A percentile compares a stretch with the other conserved stretches of the same genome.
These are phyloP conservation scores for Globisporangium paddicum DNA, from an alignment of 352 stramenopile species.

Conservation along the genomic window DNA sequence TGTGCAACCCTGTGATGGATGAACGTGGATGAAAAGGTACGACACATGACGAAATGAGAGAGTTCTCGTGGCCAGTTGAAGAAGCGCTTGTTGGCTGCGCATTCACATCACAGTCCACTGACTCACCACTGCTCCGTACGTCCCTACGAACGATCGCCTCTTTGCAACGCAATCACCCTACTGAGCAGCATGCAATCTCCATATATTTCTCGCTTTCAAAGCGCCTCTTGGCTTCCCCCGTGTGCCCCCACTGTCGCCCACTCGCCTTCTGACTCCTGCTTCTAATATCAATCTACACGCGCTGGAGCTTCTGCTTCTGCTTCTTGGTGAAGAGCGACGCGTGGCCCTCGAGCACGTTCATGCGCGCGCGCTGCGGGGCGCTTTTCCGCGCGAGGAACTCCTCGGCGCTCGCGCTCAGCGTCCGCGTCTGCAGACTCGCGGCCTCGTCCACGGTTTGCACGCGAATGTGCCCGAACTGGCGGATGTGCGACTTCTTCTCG, in stretches of 20 bases:
- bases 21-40: not conserved
- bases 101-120: no score
- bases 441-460: constrained; percentile 63
- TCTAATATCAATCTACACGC: not conserved
- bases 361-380: constrained; percentile 50
- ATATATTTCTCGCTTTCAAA: not conserved
- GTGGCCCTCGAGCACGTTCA: constrained; percentile 70
- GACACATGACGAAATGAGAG: not conserved
- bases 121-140: no score
- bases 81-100: not conserved
- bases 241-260: not conserved
- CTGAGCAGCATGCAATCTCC: not conserved
- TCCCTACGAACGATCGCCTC: no score
- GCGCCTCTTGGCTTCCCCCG: not conserved
- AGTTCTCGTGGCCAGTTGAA: not conserved
- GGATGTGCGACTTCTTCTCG: constrained; percentile 62
- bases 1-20: not conserved
- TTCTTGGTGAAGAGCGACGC: constrained; percentile 68
- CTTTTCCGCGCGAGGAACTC: constrained; percentile 46
- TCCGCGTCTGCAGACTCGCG: constrained; percentile 32
- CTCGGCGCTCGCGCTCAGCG: constrained; percentile 37
- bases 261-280: not conserved
- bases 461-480: constrained; percentile 69
- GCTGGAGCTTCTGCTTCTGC: constrained; percentile 41
- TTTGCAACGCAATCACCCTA: no score